A percentile compares a stretch with the other conserved stretches of the same genome.
phyloP scores from a whole-genome alignment of 1,284 basidiomycete species.

The Trametes hirsuta region DNA sequence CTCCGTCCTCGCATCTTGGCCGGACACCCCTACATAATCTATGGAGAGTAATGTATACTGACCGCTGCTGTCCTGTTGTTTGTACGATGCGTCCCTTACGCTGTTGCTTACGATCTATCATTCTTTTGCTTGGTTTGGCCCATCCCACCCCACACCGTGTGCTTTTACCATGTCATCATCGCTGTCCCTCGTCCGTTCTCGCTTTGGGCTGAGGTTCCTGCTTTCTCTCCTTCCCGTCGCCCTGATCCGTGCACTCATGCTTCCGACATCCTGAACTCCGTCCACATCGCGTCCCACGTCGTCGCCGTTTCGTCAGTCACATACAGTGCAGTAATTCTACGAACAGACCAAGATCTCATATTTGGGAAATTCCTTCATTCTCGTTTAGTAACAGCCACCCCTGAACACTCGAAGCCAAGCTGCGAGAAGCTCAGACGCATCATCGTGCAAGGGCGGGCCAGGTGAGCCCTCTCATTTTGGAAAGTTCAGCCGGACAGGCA shows the following conservation, averaged over 20 bases:
- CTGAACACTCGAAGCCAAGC: no score
- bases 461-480: no score
- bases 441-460: no score
- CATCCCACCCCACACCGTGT: neutral
- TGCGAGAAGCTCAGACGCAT: no score
- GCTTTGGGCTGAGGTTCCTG: neutral
- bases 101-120: constrained; percentile 8
- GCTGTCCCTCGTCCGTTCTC: neutral
- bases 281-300: no score
- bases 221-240: neutral
- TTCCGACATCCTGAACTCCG: no score
- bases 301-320: no score
- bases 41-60: constrained; percentile 19
- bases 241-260: neutral
- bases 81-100: constrained; percentile 22
- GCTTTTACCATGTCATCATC: neutral
- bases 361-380: no score
- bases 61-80: constrained; percentile 18
- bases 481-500: no score
- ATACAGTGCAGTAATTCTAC: no score
- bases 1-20: neutral
- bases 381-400: no score
- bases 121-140: constrained; percentile 6
- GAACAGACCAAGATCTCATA: no score
- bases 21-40: constrained; percentile 9